Evolutionary conservation across 345 rosid genomes (phyloP).

Genomic region (Arabis alpina): DNA sequence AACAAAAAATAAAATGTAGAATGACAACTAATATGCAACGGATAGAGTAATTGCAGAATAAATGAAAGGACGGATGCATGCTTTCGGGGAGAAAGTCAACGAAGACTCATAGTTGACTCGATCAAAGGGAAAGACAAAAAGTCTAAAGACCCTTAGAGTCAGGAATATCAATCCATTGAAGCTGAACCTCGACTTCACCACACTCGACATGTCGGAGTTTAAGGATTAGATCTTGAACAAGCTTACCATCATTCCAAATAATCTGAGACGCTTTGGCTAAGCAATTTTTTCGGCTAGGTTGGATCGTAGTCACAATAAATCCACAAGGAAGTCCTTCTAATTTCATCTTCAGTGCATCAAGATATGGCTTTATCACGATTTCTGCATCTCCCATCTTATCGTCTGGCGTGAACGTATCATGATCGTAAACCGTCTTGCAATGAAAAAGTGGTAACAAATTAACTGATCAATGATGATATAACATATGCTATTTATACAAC

Average conservation of each 20-base stretch:
- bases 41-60: too few species aligned
- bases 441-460: background rate
- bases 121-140: background rate
- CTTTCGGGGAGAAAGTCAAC: too few species aligned
- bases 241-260: slow-evolving; percentile 48
- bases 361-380: slow-evolving; percentile 55
- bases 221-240: slow-evolving; percentile 66
- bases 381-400: slow-evolving; percentile 95
- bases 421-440: slow-evolving; percentile 78
- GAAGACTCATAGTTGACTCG: background rate
- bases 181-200: slow-evolving; percentile 80
- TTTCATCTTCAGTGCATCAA: slow-evolving; percentile 65
- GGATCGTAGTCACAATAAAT: slow-evolving; percentile 55
- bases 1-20: too few species aligned
- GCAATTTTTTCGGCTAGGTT: slow-evolving; percentile 65
- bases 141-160: slow-evolving; percentile 43
- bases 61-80: too few species aligned
- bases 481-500: background rate
- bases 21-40: too few species aligned
- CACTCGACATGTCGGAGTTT: slow-evolving; percentile 78
- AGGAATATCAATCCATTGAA: slow-evolving; percentile 64
- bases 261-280: slow-evolving; percentile 64
- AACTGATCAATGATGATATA: background rate
- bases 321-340: slow-evolving; percentile 55
- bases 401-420: slow-evolving; percentile 78